Evolutionary conservation across 306 rosid species (phyloP), one percentile per base, ranked within the genome.

Genomic region (Bauhinia variegata): DNA sequence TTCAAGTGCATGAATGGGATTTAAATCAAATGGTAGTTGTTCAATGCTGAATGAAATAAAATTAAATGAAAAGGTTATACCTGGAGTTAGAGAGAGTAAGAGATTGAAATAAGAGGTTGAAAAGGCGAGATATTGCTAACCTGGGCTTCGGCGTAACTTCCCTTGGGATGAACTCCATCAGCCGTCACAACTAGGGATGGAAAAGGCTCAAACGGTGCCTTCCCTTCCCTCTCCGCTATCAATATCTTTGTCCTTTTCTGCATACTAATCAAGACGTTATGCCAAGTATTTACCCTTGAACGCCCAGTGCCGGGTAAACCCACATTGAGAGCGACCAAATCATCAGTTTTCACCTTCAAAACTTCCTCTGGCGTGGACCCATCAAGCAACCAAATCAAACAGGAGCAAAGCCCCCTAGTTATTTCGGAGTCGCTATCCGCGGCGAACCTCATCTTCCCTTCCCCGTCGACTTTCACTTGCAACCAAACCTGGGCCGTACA

Each of bases 391-490:
- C 86, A 80, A 66, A 93, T 80, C 76, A 93, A 73, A 56, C 97
- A 90, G 11, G 87, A 87, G 61, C 96, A 86, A 70, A 81, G 86
- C 19, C 99, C 99, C 50, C 67, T 77, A 0, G 92, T 83, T 16
- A 93, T 88, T 56, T 93, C 99, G 13, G 99, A 93, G 53, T 93
- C 99, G 42, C 99, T 93, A 54, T 88, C 97, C 5, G 99, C 95
- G 3, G 65, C 65, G 46, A 93, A 65, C 32, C 86, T 74, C 85
- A 90, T 80, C 70, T 79, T 83, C 61, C 99, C 96, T 11, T 76
- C 86, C 11, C 30, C 16, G 42, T 85, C 97, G 33, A 90, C 49
- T 33, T 58, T 23, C 57, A 75, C 95, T 31, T 75, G 87, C 53
- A 88, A 72, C 99, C 99, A 93, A 4, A 93, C 99, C 80, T 74